phyloP scores from a whole-genome alignment of 495 filamentous ascomycete genomes.

The Lineolata rhizophorae region DNA sequence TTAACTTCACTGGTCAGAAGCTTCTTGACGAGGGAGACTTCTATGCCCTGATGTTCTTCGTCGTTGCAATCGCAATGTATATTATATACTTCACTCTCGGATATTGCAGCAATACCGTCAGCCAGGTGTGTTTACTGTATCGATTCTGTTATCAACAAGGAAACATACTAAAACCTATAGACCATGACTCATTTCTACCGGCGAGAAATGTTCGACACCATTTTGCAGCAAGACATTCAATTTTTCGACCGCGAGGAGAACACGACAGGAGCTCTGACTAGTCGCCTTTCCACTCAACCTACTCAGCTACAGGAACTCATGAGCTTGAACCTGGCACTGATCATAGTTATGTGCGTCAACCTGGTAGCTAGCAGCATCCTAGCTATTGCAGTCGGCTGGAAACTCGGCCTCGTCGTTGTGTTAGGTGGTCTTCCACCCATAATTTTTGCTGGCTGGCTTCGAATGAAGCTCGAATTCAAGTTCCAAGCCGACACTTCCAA shows the following conservation, averaged over 20 bases:
- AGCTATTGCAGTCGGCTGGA: conserved; percentile 14
- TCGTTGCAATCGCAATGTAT: conserved; percentile 25
- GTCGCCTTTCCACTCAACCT: conserved; percentile 33
- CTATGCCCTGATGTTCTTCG: conserved; percentile 16
- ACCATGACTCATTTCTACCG: conserved; percentile 23
- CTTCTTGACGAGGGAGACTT: conserved; percentile 9
- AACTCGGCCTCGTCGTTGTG: conserved; percentile 16
- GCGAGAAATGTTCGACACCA: conserved; percentile 33
- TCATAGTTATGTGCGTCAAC: conserved; percentile 14
- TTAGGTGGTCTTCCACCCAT: conserved; percentile 14
- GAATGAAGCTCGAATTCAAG: conserved; percentile 21
- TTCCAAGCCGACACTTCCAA: conserved; percentile 12
- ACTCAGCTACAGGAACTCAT: conserved; percentile 14
- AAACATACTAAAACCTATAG: too few species aligned
- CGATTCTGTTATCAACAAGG: too few species aligned
- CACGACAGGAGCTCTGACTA: conserved; percentile 36
- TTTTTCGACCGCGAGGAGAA: conserved; percentile 46
- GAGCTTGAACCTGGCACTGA: conserved; percentile 13
- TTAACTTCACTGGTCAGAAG: conserved; percentile 1
- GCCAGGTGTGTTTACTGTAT: conserved; percentile 8
- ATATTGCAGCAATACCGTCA: conserved; percentile 10
- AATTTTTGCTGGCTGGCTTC: conserved; percentile 17
- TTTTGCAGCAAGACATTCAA: conserved; percentile 31
- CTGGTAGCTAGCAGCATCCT: conserved; percentile 12
- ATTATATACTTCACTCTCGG: conserved; percentile 13